Conservation (phyloP, 345 rosid species). For the Erodium maritimum region DNA sequence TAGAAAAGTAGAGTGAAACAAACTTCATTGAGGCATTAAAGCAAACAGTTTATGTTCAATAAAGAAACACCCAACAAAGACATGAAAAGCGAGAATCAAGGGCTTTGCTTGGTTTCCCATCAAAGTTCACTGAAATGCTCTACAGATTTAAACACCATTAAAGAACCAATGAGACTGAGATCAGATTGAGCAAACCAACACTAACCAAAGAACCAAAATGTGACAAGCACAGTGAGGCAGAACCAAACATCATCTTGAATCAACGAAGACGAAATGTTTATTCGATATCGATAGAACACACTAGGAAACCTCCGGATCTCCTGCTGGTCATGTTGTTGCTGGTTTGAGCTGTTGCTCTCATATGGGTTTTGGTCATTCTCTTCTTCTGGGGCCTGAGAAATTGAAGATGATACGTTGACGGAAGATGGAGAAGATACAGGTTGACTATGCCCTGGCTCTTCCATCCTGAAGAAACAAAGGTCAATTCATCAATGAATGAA, state of each 20-base stretch:
- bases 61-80: neutral
- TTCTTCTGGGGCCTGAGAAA: conserved; percentile 16
- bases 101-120: no score
- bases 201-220: conserved; percentile 49
- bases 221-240: conserved; percentile 21
- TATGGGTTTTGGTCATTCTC: conserved; percentile 7
- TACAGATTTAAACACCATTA: no score
- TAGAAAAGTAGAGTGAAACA: neutral
- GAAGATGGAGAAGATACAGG: conserved; percentile 10
- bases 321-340: conserved; percentile 8
- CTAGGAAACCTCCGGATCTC: conserved; percentile 6
- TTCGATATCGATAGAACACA: conserved; percentile 18
- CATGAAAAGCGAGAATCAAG: no score
- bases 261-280: conserved; percentile 11
- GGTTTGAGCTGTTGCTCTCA: conserved; percentile 5
- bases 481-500: neutral
- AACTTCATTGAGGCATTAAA: neutral
- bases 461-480: conserved; percentile 17
- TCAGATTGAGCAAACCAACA: neutral
- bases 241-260: conserved; percentile 35
- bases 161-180: no score
- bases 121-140: no score
- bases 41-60: neutral
- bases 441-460: conserved; percentile 6
- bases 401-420: conserved; percentile 7